Base-by-base conservation (phyloP, 1,284 basidiomycete species). In the Ceratobasidium theobromae region DNA sequence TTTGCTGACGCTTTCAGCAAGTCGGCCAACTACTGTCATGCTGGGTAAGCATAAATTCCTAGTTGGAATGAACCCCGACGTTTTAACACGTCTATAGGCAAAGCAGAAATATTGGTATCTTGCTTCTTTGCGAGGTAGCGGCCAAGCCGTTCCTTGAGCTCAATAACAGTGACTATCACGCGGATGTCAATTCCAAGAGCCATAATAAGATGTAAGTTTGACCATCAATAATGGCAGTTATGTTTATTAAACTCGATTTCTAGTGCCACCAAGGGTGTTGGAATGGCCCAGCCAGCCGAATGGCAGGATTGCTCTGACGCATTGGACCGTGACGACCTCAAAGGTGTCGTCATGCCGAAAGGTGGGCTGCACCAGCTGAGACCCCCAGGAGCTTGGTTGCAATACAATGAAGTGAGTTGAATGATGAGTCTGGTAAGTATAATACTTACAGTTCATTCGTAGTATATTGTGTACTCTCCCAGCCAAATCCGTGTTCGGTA, bases 1-100 rank as follows among this genome's bases (percentile, higher is more conserved):
- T 85, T 86, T 65, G 85, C 66, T 9, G 69, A 70, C 40, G 46
- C 62, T 2, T 66, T 65, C n/a, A 53, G 54, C 45, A 69, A 70
- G 30, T 67, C 64, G 27, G 51, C 67, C 35, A 66, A 66, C 46
- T 70, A 70, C 43, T 68, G 66, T 23, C 62, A 69, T 28, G 43
- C 65, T 28, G 33, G 46, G 57, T 62, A 9, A 58, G 48, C 23
- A 33, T 53, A 16, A 18, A 8, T n/a, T n/a, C 2, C 12, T 62
- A 18, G 28, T 28, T 52, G n/a, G 6, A 8, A 2, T 33, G 5
- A 30, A 14, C 14, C n/a, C 9, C 30, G 30, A 33, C 41, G 11
- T n/a, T 32, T 53, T 8, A 41, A 5, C 23, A 18, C 11, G 12
- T 41, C 40, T 12, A 8, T 25, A 62, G 57, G 11, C 32, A 45